Evolutionary conservation across 306 rosid species (phyloP).

Genomic region (Prunus mongolica): DNA sequence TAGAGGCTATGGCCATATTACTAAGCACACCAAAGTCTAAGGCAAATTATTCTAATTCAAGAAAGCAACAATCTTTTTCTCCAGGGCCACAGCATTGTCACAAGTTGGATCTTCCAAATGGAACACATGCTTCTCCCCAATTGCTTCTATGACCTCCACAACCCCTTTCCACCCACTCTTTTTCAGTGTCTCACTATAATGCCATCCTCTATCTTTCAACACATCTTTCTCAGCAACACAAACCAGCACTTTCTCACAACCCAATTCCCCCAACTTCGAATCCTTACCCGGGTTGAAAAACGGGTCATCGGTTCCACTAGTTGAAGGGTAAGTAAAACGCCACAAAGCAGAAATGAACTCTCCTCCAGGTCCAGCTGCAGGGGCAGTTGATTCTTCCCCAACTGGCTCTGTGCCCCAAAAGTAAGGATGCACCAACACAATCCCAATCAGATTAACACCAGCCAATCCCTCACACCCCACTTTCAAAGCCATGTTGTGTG

Average conservation of each 20-base stretch:
- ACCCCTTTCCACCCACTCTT: constrained; percentile 28
- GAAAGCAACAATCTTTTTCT: not conserved
- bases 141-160: not conserved
- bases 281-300: constrained; percentile 22
- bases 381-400: not conserved
- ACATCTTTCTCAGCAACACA: constrained; percentile 25
- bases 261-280: constrained; percentile 19
- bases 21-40: too few species aligned
- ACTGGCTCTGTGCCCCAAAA: constrained; percentile 29
- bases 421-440: constrained; percentile 49
- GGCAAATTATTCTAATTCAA: not conserved
- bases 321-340: not conserved
- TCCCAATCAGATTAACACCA: constrained; percentile 27
- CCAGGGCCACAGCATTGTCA: constrained; percentile 12
- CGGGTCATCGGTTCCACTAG: constrained; percentile 24
- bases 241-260: constrained; percentile 22
- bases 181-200: constrained; percentile 12
- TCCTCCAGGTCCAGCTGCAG: rapidly evolving
- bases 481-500: constrained; percentile 40
- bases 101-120: not conserved
- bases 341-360: not conserved
- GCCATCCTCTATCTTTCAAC: constrained; percentile 22
- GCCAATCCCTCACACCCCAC: not conserved
- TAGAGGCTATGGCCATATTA: too few species aligned
- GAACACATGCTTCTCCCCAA: not conserved